Evolutionary conservation across 148 eudicot genomes (phyloP), one percentile per base, ranked within the genome.

Genomic region (Chenopodium formosanum): DNA sequence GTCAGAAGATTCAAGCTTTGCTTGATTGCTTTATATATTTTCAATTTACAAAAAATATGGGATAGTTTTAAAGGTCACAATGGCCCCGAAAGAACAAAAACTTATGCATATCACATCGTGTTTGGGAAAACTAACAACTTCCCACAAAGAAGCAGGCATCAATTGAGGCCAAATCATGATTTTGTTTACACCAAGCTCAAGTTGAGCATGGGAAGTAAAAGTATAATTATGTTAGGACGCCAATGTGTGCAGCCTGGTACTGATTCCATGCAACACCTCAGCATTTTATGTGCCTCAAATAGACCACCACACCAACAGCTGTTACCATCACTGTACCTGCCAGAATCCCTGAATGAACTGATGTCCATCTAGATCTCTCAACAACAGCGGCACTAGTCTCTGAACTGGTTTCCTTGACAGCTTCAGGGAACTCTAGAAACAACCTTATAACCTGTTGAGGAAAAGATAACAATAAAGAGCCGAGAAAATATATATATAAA

Each of bases 371-470:
- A 48, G 82, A 46, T 74, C 70, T 83, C 83, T 86, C 75, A 22
- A 60, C 77, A 20, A 76, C 68, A 50, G 85, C 79, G 12, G 79
- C 67, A 10, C 80, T 84, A 58, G 68, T 62, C 77, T 89, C 86
- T n/a, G 67, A 4, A 48, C 56, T 70, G 48, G 34, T 63, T 78
- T 83, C 85, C 79, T 82, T 78, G 23, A 69, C 67, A 12, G 86
- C 73, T 50, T 91, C 94, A 12, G 91, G 71, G 86, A 86, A 88
- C 62, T 95, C 99, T 85, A 94, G 79, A 85, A 90, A 93, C 86
- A 96, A 84, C 83, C 92, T 90, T 86, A 96, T 85, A 63, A 92
- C 91, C 99, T 96, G 90, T 17, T 70, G 77, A 79, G 60, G 50
- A 70, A 13, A 60, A 47, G 31, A 29, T 66, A 83, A 48, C 47